phyloP scores from a whole-genome alignment of 331 rosid genomes.

The Ulmus americana region DNA sequence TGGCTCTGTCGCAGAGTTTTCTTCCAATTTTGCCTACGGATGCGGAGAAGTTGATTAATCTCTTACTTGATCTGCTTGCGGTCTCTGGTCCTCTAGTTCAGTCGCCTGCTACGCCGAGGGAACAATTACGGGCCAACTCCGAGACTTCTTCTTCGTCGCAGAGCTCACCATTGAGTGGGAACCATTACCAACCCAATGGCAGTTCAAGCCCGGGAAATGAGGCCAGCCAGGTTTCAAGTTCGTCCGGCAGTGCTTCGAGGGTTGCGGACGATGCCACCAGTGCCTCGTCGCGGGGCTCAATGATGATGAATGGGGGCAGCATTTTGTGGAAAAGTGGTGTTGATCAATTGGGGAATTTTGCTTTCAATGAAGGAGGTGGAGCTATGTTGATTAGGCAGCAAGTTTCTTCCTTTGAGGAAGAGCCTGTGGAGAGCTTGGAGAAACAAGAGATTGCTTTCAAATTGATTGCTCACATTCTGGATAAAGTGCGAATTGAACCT shows the following conservation, averaged over 20 bases:
- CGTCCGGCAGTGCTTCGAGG: constrained; percentile 54
- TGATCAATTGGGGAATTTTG: constrained; percentile 63
- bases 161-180: constrained; percentile 67
- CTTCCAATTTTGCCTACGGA: constrained; percentile 58
- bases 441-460: constrained; percentile 83
- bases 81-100: constrained; percentile 28
- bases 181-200: constrained; percentile 33
- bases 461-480: constrained; percentile 67
- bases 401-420: constrained; percentile 72
- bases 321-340: constrained; percentile 55
- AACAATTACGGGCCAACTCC: constrained; percentile 31
- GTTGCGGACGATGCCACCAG: constrained; percentile 49
- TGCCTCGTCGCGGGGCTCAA: constrained; percentile 53
- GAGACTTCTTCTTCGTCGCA: constrained; percentile 62
- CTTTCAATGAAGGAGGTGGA: constrained; percentile 55
- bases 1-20: constrained; percentile 57
- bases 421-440: constrained; percentile 78
- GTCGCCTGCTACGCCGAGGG: constrained; percentile 41
- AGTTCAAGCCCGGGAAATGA: constrained; percentile 59
- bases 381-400: constrained; percentile 54
- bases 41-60: constrained; percentile 46
- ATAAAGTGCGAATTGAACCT: constrained; percentile 47
- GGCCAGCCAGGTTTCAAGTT: constrained; percentile 50
- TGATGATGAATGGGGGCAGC: constrained; percentile 54
- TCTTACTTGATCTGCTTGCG: constrained; percentile 56